Conservation (phyloP, 345 rosid genomes). For the Eucalyptus marginata region DNA sequence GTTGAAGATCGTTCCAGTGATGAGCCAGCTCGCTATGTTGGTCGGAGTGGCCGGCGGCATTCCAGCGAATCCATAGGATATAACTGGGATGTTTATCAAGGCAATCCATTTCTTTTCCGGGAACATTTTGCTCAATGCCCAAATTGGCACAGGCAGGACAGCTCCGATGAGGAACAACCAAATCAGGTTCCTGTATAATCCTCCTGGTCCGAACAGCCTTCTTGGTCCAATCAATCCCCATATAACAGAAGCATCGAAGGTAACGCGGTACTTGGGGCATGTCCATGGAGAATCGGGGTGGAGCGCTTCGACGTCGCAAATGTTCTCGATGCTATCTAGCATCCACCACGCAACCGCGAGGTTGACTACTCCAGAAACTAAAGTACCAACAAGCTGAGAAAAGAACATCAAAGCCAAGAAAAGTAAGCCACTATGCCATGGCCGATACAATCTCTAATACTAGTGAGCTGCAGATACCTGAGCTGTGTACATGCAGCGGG, state of each 20-base stretch:
- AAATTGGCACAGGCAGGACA: constrained; percentile 74
- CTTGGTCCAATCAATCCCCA: constrained; percentile 93
- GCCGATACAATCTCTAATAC: constrained; percentile 2
- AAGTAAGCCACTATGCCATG: neutral
- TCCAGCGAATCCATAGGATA: constrained; percentile 84
- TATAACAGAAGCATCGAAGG: constrained; percentile 88
- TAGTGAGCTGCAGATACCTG: constrained; percentile 47
- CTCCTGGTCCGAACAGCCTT: constrained; percentile 75
- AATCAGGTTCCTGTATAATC: constrained; percentile 76
- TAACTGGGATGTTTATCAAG: constrained; percentile 81
- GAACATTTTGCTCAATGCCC: constrained; percentile 66
- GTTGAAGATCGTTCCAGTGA: constrained; percentile 83
- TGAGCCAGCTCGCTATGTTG: constrained; percentile 89
- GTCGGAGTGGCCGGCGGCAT: constrained; percentile 99
- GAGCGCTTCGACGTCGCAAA: constrained; percentile 51
- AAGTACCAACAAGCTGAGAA: constrained; percentile 73
- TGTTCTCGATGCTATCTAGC: constrained; percentile 62
- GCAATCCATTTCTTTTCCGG: constrained; percentile 92
- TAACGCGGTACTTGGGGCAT: constrained; percentile 90
- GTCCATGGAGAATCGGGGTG: constrained; percentile 93
- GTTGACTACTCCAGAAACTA: constrained; percentile 67
- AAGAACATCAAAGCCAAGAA: neutral
- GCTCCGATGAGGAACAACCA: constrained; percentile 93
- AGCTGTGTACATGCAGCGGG: constrained; percentile 84
- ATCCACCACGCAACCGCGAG: constrained; percentile 98